Base-by-base conservation (phyloP, 768 basidiomycete genomes). In the Agrocybe chaxingu region DNA sequence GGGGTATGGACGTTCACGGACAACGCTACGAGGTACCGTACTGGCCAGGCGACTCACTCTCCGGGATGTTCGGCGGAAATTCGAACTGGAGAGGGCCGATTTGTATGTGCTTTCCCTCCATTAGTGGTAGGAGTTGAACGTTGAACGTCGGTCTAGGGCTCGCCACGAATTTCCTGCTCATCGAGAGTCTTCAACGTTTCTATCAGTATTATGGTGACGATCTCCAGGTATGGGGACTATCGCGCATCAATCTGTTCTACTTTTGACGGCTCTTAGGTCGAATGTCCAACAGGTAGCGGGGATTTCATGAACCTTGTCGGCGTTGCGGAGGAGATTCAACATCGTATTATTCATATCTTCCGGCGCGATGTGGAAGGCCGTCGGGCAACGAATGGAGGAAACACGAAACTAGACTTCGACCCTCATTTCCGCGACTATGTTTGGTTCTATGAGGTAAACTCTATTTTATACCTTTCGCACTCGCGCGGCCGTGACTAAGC, bases 1-100 rank as follows among this genome's bases (percentile, higher is more conserved):
- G 92, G 90, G 88, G 87, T 5, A 97, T 98, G 80, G 75, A 92
- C 54, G 96, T 97, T 42, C 84, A 97, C 53, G 95, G 93, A 11
- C 82, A 98, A 58, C 79, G 85, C 37, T 91, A 97, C 64, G 90
- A 93, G 62, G 92, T 98, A 30, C 81, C 82, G 32, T 99, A 98
- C 69, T 98, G 97, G 97, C 96, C 97, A 1, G 97, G 95, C 7
- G 97, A 99, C 65, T 98, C 96, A 2, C 82, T 81, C 59, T 94
- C 92, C 8, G 95, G 94, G 42, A 99, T 99, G 96, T 96, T 97
- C 67, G 93, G 94, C 46, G 92, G 92, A n/a, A 95, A 94, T 63
- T 94, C 92, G n/a, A 95, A 94, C 57, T 96, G 92, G 92, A 75
- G 93, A 65, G 93, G 93, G n/a, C 88, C 89, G 3, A 88, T 90